Percentiles rank a stretch among this genome's conserved stretches.
phyloP scores from a whole-genome alignment of 176 grass and related monocot genomes.

The Triticum dicoccoides region DNA sequence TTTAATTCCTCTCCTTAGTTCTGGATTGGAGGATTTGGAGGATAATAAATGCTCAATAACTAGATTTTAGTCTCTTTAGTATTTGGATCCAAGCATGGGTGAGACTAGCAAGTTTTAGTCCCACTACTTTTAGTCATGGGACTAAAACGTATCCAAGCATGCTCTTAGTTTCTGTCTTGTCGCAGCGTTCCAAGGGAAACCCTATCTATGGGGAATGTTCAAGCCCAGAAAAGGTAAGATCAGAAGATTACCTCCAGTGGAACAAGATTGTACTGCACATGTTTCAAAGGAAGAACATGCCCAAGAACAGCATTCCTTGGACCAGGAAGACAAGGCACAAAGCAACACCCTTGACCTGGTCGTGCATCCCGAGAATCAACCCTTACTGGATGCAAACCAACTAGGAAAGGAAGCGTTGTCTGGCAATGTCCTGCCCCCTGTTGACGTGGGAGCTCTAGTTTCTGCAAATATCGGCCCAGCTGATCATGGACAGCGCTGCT shows the following conservation, averaged over 20 bases:
- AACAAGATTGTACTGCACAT: not conserved
- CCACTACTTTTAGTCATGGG: no score
- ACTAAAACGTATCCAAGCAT: no score
- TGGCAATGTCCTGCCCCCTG: not conserved
- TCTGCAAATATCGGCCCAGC: not conserved
- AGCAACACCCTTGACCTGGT: not conserved
- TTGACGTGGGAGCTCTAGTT: not conserved
- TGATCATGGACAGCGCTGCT: not conserved
- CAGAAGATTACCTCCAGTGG: not conserved
- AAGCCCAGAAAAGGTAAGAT: slow-evolving; percentile 9
- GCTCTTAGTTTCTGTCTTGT: slow-evolving; percentile 1
- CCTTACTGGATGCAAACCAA: not conserved
- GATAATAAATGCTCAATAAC: no score
- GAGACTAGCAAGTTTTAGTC: no score
- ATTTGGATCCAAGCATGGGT: no score
- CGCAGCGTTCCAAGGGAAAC: slow-evolving; percentile 43
- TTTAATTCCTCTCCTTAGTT: no score
- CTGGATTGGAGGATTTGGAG: no score
- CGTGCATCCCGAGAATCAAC: slow-evolving; percentile 1
- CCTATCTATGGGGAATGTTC: slow-evolving; percentile 55
- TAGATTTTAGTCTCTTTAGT: no score
- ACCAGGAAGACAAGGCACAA: not conserved
- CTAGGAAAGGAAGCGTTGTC: not conserved
- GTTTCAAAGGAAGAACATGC: not conserved
- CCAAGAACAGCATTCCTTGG: slow-evolving; percentile 13